Evolutionary conservation across 306 rosid species (phyloP).

Genomic region (Cicer yamashitae): DNA sequence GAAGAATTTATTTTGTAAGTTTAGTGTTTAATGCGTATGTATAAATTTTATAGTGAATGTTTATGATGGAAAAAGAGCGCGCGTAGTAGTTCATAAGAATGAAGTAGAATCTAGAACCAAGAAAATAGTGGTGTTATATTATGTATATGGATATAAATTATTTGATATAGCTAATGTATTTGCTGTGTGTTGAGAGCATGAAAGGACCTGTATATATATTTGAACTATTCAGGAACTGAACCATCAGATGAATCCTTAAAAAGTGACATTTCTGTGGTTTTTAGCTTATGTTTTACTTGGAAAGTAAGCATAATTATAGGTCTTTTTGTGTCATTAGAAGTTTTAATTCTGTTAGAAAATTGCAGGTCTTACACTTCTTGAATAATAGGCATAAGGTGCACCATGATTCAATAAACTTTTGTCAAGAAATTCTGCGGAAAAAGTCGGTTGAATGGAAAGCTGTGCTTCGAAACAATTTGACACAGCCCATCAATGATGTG

Average conservation of each 20-base stretch:
- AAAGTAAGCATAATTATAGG: constrained; percentile 45
- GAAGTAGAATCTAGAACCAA: constrained; percentile 3
- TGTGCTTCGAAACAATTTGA: constrained; percentile 53
- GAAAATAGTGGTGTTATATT: not conserved
- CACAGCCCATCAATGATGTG: constrained; percentile 68
- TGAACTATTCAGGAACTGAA: not conserved
- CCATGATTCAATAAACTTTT: constrained; percentile 67
- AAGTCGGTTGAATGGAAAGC: constrained; percentile 83
- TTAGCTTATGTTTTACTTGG: constrained; percentile 45
- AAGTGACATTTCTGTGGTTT: constrained; percentile 14
- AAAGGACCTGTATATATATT: not conserved
- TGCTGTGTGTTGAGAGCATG: not conserved
- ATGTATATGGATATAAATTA: not conserved
- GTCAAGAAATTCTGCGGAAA: constrained; percentile 70
- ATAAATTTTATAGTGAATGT: not conserved
- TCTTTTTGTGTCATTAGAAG: constrained; percentile 17
- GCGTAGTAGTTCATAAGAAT: not conserved
- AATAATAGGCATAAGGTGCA: constrained; percentile 73
- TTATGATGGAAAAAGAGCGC: not conserved
- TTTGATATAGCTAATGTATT: not conserved
- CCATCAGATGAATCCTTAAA: not conserved
- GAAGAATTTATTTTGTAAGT: not conserved
- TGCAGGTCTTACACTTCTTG: constrained; percentile 64
- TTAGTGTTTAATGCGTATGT: not conserved
- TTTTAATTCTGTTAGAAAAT: constrained; percentile 39